A percentile compares a stretch with the other conserved stretches of the same genome.
These are phyloP conservation scores for Aspergillus latus DNA, from an alignment of 2,329 filamentous ascomycete species.

Conservation along the genomic window DNA sequence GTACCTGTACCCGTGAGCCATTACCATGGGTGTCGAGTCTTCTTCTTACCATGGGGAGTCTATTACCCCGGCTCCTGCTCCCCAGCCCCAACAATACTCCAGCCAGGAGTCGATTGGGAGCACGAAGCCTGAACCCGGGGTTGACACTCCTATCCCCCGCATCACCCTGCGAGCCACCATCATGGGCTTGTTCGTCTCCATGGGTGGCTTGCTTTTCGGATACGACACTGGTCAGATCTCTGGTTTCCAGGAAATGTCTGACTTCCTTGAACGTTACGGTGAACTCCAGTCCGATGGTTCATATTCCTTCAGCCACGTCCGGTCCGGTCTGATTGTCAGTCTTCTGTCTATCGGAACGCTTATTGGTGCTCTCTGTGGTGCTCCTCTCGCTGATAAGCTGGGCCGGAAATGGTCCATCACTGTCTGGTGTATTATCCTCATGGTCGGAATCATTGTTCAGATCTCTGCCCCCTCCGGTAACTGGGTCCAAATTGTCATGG, in stretches of 20 bases:
- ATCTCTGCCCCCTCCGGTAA: slow-evolving; percentile 39
- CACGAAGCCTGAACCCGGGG: slow-evolving; percentile 26
- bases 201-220: slow-evolving; percentile 49
- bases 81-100: slow-evolving; percentile 21
- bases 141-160: slow-evolving; percentile 34
- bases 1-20: neutral
- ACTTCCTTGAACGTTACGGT: slow-evolving; percentile 45
- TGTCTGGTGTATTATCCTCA: slow-evolving; percentile 43
- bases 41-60: slow-evolving; percentile 33
- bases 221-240: slow-evolving; percentile 49
- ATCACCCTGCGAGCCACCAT: slow-evolving; percentile 40
- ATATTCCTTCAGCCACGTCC: slow-evolving; percentile 41
- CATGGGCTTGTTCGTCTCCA: slow-evolving; percentile 48
- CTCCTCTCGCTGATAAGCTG: slow-evolving; percentile 43
- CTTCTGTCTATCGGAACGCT: slow-evolving; percentile 47
- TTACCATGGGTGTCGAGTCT: slow-evolving; percentile 33
- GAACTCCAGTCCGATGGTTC: slow-evolving; percentile 30
- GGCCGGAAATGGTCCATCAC: slow-evolving; percentile 46
- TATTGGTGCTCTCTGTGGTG: slow-evolving; percentile 41
- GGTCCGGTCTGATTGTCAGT: slow-evolving; percentile 45
- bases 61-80: slow-evolving; percentile 32
- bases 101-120: slow-evolving; percentile 26
- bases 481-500: slow-evolving; percentile 46
- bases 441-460: slow-evolving; percentile 45
- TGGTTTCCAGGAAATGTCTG: slow-evolving; percentile 44